A percentile compares a stretch with the other conserved stretches of the same genome.
Evolutionary conservation across 2,329 filamentous ascomycete genomes (phyloP).

Genomic region (Apiospora arundinis): DNA sequence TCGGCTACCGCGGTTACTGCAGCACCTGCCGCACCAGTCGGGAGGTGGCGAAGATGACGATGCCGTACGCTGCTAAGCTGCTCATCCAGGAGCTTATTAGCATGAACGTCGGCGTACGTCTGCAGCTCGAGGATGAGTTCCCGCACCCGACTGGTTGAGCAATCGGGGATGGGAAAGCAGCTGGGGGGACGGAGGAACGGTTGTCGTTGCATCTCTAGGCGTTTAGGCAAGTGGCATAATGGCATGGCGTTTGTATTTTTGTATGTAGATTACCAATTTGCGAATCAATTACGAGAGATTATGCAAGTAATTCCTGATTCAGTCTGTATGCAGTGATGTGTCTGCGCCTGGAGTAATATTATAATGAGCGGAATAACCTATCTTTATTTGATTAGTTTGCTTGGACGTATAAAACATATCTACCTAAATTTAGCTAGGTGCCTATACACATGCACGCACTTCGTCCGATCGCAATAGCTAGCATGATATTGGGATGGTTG

Average conservation of each 20-base stretch:
- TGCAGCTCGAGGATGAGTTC: constrained; percentile 95
- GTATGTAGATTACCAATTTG: constrained; percentile 10
- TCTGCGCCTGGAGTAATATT: neutral
- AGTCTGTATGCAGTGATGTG: neutral
- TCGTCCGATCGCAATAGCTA: too few relatives aligned
- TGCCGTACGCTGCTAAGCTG: constrained; percentile 97
- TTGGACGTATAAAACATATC: too few relatives aligned
- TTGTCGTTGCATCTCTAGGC: constrained; percentile 24
- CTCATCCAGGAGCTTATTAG: constrained; percentile 94
- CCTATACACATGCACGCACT: too few relatives aligned
- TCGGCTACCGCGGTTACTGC: constrained; percentile 95
- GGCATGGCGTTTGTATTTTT: constrained; percentile 12
- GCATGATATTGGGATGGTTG: neutral
- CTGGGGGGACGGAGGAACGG: constrained; percentile 28
- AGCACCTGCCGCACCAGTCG: constrained; percentile 88
- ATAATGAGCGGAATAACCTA: too few relatives aligned
- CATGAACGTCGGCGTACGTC: constrained; percentile 96
- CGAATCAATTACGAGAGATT: constrained; percentile 2
- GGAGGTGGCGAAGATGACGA: constrained; percentile 88
- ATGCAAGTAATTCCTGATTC: neutral
- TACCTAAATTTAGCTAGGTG: too few relatives aligned
- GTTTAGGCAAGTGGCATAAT: neutral
- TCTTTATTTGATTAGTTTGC: too few relatives aligned
- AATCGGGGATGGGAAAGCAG: too few relatives aligned
- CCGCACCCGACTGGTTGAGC: constrained; percentile 58